Evolutionary conservation across 257 asterid genomes (phyloP).

Genomic region (Ilex aquifolium): DNA sequence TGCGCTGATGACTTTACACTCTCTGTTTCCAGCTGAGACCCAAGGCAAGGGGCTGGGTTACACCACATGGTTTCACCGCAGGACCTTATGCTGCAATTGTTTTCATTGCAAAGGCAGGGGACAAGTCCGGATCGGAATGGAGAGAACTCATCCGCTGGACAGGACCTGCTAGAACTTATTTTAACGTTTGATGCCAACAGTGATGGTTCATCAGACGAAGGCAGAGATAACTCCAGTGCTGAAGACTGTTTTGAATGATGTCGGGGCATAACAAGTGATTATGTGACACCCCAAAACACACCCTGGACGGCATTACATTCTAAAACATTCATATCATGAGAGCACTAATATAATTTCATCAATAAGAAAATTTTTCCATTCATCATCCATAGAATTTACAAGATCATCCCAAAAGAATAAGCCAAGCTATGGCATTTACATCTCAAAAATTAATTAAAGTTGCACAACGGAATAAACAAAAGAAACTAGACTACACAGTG

Average conservation of each 20-base stretch:
- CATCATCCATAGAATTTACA: too few species aligned
- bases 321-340: too few species aligned
- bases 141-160: conserved; percentile 29
- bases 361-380: too few species aligned
- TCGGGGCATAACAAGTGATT: neutral
- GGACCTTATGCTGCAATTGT: conserved; percentile 52
- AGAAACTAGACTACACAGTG: too few species aligned
- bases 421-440: too few species aligned
- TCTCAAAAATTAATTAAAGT: too few species aligned
- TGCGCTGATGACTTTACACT: conserved; percentile 38
- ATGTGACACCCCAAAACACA: too few species aligned
- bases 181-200: conserved; percentile 33
- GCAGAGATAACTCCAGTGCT: conserved; percentile 20
- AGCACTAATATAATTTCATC: too few species aligned
- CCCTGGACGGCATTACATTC: too few species aligned
- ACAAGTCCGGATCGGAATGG: conserved; percentile 25
- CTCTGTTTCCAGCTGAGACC: conserved; percentile 54
- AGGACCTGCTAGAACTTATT: conserved; percentile 33
- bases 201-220: conserved; percentile 38
- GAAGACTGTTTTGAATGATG: neutral
- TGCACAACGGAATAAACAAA: too few species aligned
- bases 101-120: conserved; percentile 36
- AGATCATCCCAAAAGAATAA: too few species aligned
- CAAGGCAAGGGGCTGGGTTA: conserved; percentile 39
- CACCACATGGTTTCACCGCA: conserved; percentile 37